Evolutionary conservation across 2,329 filamentous ascomycete species (phyloP).

Genomic region (Ascochyta viciae-villosae): DNA sequence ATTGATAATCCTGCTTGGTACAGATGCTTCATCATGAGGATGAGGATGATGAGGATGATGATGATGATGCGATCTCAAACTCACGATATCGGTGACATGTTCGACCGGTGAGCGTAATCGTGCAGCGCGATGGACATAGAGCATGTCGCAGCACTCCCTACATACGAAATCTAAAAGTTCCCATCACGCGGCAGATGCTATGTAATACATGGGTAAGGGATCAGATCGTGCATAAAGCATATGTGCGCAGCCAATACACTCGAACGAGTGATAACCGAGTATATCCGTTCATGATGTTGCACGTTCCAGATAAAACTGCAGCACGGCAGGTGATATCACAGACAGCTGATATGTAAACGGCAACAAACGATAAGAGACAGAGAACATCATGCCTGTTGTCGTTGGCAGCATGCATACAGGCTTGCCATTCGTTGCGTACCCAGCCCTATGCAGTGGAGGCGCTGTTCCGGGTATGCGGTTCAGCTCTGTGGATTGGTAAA

Average conservation of each 20-base stretch:
- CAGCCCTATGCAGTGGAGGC: background rate
- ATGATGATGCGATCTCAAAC: too few relatives aligned
- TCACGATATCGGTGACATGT: too few relatives aligned
- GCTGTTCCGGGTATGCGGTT: background rate
- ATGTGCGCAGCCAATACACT: background rate
- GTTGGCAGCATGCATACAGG: background rate
- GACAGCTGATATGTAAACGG: background rate
- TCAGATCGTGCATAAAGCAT: background rate
- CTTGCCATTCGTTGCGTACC: background rate
- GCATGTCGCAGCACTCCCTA: too few relatives aligned
- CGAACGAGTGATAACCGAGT: background rate
- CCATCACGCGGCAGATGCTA: too few relatives aligned
- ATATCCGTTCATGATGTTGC: background rate
- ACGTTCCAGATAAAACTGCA: background rate
- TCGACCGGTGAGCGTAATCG: too few relatives aligned
- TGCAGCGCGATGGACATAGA: too few relatives aligned
- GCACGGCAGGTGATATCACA: slow-evolving; percentile 1
- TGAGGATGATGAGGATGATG: too few relatives aligned
- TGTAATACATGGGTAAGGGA: too few relatives aligned
- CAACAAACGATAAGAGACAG: background rate
- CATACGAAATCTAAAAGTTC: too few relatives aligned
- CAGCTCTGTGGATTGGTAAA: background rate
- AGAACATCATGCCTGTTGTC: background rate
- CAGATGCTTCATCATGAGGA: too few relatives aligned
- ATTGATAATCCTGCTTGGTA: too few relatives aligned